Conservation (phyloP, 495 filamentous ascomycete genomes). For the Neurospora sp. region DNA sequence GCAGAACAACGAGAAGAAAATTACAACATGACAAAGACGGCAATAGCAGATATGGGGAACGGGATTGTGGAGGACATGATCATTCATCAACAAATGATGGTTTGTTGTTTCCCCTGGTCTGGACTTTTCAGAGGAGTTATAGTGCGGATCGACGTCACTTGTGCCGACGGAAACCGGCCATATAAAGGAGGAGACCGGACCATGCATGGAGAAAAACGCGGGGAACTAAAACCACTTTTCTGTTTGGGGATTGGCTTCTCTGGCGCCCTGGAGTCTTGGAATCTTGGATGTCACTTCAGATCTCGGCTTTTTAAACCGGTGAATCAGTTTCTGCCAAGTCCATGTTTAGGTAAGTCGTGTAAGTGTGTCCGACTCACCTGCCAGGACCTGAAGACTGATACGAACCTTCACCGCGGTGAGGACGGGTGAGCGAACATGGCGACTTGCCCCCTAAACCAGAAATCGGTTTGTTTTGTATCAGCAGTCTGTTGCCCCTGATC, state of each 20-base stretch:
- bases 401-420: neutral
- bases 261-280: neutral
- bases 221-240: neutral
- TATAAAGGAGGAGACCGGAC: neutral
- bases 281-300: neutral
- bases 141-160: slow-evolving; percentile 22
- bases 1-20: neutral
- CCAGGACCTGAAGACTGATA: neutral
- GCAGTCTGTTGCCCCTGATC: neutral
- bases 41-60: neutral
- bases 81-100: neutral
- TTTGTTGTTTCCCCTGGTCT: neutral
- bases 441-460: neutral
- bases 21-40: neutral
- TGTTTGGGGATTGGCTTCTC: neutral
- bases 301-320: neutral
- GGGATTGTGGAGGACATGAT: neutral
- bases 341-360: neutral
- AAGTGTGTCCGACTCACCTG: neutral
- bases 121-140: neutral
- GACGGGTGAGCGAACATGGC: neutral
- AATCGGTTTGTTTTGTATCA: neutral
- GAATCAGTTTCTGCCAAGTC: neutral
- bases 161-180: slow-evolving; percentile 25
- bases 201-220: neutral